phyloP scores from a whole-genome alignment of 345 rosid genomes.

The Hibiscus mutabilis region DNA sequence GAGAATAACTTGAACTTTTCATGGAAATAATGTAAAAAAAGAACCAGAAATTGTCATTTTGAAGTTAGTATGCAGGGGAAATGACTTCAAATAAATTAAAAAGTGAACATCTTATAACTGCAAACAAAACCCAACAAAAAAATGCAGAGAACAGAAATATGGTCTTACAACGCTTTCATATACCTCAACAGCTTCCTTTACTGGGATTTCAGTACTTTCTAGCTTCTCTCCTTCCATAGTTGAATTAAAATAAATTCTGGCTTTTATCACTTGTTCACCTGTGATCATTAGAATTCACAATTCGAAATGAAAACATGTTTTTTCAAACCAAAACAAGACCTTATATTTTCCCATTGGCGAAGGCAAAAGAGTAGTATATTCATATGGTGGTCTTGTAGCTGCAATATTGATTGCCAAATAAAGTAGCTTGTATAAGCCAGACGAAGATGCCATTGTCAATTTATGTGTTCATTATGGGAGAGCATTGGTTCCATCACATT shows the following conservation, averaged over 20 bases:
- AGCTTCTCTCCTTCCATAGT: conserved; percentile 58
- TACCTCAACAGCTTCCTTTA: conserved; percentile 35
- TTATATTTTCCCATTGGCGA: neutral
- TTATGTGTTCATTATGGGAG: neutral
- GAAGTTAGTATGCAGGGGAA: neutral
- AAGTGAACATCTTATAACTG: neutral
- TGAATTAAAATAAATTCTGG: neutral
- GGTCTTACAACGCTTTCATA: conserved; percentile 35
- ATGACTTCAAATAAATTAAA: neutral
- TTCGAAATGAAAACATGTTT: neutral
- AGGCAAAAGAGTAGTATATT: neutral
- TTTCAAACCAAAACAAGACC: neutral
- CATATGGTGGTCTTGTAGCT: neutral
- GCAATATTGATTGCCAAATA: neutral
- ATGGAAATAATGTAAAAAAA: neutral
- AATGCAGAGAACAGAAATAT: conserved; percentile 3
- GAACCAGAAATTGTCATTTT: neutral
- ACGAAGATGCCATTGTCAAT: neutral
- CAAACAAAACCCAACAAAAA: neutral
- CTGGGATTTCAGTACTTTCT: conserved; percentile 48
- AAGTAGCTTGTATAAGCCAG: neutral
- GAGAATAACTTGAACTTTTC: neutral
- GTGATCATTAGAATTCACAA: conserved; percentile 10
- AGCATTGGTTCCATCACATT: neutral
- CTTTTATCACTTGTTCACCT: neutral